Evolutionary conservation across 2,329 filamentous ascomycete species (phyloP), one percentile per base, ranked within the genome.

Genomic region (Neoarthrinium moseri): DNA sequence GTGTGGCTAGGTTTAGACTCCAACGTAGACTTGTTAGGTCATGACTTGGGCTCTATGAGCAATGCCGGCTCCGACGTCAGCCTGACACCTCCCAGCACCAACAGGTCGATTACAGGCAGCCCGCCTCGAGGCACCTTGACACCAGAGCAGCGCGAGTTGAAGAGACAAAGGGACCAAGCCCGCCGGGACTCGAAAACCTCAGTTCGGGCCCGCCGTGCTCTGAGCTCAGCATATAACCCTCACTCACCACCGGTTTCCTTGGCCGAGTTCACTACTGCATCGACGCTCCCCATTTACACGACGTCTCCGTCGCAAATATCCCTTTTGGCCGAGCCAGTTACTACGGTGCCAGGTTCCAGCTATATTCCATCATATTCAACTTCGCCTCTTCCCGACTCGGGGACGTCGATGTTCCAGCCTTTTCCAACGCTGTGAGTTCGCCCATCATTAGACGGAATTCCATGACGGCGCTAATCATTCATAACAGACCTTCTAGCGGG

Each of bases 81-180:
- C 62, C 62, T 78, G 38, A 77, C 75, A 18, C 74, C 77, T 27
- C 73, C 74, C 20, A 70, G 65, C 46, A 66, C 65, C 29, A 71
- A 77, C 21, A 69, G 75, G 63, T 81, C 78, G 18, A 64, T 75
- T 38, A 81, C 80, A 30, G 75, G 74, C 18, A 85, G 81, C 63
- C 80, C 81, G 21, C 78, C 80, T 5, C 72, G 75, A 51, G 65
- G 66, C 36, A 68, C 67, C 29, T 70, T 83, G 57, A 80, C 78
- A 5, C 68, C 78, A 6, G 80, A 84, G 58, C 80, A 84, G 60
- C 75, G 81, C 51, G 80, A 83, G 56, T 60, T 84, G 33, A 84
- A 81, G 66, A 73, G 80, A 48, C 80, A 84, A 56, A 72, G 75
- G 50, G 80, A 84, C 53, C 77, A 77, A 54, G 76, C 71, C 35